Evolutionary conservation across 495 filamentous ascomycete species (phyloP).

Genomic region (Aspergillus haitiensis): DNA sequence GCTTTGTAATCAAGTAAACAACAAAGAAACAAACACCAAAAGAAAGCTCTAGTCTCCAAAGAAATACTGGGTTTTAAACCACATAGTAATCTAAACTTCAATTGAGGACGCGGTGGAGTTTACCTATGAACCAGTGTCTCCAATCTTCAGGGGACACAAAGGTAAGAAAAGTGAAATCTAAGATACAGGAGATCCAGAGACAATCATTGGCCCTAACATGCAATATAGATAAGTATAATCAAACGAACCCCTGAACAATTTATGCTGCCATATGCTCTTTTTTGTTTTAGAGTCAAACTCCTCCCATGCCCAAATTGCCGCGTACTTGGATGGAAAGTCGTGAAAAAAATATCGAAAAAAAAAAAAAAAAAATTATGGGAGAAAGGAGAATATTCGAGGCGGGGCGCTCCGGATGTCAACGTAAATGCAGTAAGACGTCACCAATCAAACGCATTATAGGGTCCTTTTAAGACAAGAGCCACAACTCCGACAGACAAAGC

Average conservation of each 20-base stretch:
- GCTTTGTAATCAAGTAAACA: no score
- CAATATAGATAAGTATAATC: constrained; percentile 19
- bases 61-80: background rate
- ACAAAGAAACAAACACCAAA: no score
- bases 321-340: constrained; percentile 25
- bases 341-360: constrained; percentile 12
- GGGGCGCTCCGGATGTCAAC: constrained; percentile 14
- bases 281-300: constrained; percentile 39
- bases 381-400: constrained; percentile 2
- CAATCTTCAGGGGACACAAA: constrained; percentile 6
- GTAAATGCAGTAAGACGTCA: constrained; percentile 20
- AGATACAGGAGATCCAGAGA: constrained; percentile 20
- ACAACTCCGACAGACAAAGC: constrained; percentile 18
- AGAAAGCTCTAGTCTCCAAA: background rate
- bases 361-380: constrained; percentile 2
- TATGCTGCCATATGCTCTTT: constrained; percentile 31
- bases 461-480: constrained; percentile 9
- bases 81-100: constrained; percentile 9
- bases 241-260: constrained; percentile 24
- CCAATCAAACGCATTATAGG: constrained; percentile 18
- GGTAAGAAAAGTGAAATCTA: constrained; percentile 20
- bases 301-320: constrained; percentile 39
- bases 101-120: background rate
- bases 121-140: background rate
- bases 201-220: constrained; percentile 21